Evolutionary conservation across 306 rosid species (phyloP), one percentile per base, ranked within the genome.

Genomic region (Lupinus albus): DNA sequence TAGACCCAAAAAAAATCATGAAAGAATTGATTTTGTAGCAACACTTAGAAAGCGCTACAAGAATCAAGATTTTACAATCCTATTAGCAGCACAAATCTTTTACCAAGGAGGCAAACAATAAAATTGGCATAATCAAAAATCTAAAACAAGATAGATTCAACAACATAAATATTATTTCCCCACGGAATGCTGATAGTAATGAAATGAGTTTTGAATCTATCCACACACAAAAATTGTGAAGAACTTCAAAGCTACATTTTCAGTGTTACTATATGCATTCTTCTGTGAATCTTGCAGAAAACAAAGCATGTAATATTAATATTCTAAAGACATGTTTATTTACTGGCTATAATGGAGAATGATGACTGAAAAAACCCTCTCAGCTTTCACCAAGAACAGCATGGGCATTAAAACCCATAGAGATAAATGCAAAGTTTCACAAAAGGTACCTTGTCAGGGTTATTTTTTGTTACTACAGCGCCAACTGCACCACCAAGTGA

Each of bases 401-500:
- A 39, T 25, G 21, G 41, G 58, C 15, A 17, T 35, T 32, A 45
- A 69, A 44, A 10, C 2, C 35, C 64, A 39, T 8, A 25, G 2
- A 55, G 33, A 65, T 13, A 49, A 25, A 25, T 49, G 38, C 11
- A 36, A 14, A 62, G 61, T 75, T 51, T 17, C 46, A 36, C 8
- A 33, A 44, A 9, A 25, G 4, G 39, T 90, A 94, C 99, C 96
- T 94, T 94, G 68, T 94, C 97, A 16, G 97, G 95, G 75, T 94
- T 94, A 76, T 82, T 86, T 62, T 79, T 88, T 15, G 97, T 56
- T 68, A 94, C 92, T 52, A 84, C 88, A 60, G 99, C 62, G 77
- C 99, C 99, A 82, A 94, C 99, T 50, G 99, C 99, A 75, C 97
- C 99, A 30, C 99, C 99, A 54, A 94, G 99, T 55, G 99, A 91